A percentile compares a stretch with the other conserved stretches of the same genome.
phyloP scores from a whole-genome alignment of 2,329 filamentous ascomycete species.

The Trichoderma simmonsii region DNA sequence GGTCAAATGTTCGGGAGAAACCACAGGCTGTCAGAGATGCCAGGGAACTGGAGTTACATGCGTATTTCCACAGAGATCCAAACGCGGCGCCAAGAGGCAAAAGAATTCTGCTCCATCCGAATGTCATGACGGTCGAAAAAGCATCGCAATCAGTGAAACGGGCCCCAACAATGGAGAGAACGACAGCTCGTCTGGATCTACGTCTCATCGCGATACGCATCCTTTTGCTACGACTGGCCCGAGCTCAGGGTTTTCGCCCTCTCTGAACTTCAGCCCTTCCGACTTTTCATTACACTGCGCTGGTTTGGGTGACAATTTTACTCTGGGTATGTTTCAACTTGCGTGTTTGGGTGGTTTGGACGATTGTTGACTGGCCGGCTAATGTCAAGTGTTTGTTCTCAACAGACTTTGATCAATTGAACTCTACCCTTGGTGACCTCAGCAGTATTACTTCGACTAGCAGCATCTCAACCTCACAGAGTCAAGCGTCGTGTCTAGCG shows the following conservation, averaged over 20 bases:
- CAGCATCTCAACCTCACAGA: neutral
- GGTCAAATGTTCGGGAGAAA: constrained; percentile 11
- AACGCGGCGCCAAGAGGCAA: constrained; percentile 4
- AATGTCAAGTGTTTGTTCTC: neutral
- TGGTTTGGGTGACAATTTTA: neutral
- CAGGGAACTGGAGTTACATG: neutral
- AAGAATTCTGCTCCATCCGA: constrained; percentile 1
- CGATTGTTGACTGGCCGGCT: neutral
- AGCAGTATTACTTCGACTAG: neutral
- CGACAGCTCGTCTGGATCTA: neutral
- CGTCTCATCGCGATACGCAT: neutral
- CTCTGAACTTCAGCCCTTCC: neutral
- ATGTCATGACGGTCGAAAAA: neutral
- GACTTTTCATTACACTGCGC: neutral
- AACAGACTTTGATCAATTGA: neutral
- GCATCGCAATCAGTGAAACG: neutral
- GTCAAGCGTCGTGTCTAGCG: neutral
- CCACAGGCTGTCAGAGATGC: constrained; percentile 1
- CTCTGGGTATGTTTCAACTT: neutral
- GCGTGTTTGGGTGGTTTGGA: neutral
- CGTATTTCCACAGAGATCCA: constrained; percentile 3
- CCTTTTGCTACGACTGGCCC: neutral
- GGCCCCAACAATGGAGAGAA: neutral
- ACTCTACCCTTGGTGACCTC: neutral
- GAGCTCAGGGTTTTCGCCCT: neutral